phyloP scores from a whole-genome alignment of 768 basidiomycete genomes.

The Coprinopsis marcescibilis region DNA sequence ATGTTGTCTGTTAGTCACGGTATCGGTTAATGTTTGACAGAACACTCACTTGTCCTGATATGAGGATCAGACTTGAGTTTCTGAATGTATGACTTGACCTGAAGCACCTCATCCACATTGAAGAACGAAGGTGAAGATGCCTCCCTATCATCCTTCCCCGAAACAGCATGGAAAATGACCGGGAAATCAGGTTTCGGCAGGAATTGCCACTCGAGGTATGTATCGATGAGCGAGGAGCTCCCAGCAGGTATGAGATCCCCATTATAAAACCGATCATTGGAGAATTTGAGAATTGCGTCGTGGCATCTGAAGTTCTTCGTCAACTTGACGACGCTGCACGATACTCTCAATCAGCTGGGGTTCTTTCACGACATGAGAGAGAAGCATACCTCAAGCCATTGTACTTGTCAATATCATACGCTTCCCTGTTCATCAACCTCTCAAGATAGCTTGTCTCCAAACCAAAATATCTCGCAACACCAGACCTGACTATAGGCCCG shows the following conservation, averaged over 20 bases:
- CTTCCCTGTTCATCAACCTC: conserved; percentile 44
- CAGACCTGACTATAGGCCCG: conserved; percentile 60
- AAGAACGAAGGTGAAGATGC: conserved; percentile 66
- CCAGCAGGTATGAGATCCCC: conserved; percentile 46
- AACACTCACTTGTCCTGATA: conserved; percentile 36
- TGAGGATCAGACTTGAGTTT: conserved; percentile 26
- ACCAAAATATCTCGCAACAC: conserved; percentile 49
- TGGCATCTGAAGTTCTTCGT: conserved; percentile 65
- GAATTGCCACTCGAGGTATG: conserved; percentile 32
- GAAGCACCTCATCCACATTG: conserved; percentile 54
- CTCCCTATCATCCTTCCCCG: conserved; percentile 62
- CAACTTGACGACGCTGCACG: conserved; percentile 38
- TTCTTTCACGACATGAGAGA: background rate
- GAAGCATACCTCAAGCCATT: conserved; percentile 6
- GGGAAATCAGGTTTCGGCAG: conserved; percentile 32
- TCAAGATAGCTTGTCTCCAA: conserved; percentile 59
- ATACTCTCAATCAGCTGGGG: background rate
- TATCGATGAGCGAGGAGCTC: conserved; percentile 32
- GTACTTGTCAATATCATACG: conserved; percentile 28
- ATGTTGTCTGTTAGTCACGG: background rate
- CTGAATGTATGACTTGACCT: conserved; percentile 47
- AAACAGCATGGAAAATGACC: conserved; percentile 54
- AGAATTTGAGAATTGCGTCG: conserved; percentile 50
- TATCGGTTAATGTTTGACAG: no score
- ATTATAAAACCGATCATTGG: conserved; percentile 55